A percentile compares a stretch with the other conserved stretches of the same genome.
Conservation (phyloP, 352 stramenopile species). For the Phytophthora nicotianae region DNA sequence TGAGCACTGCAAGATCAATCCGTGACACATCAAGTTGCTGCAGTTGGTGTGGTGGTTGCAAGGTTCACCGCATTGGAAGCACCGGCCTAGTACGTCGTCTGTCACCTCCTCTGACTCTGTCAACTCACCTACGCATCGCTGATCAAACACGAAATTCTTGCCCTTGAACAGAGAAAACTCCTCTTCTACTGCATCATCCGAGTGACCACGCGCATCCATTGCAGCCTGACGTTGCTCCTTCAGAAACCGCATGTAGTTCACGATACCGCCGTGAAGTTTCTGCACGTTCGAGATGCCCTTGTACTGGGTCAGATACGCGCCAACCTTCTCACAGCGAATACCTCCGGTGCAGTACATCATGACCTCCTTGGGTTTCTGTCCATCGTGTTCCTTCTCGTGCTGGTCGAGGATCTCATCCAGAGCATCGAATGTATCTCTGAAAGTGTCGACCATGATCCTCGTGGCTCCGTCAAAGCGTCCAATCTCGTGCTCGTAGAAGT, state of each 20-base stretch:
- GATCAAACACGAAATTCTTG: conserved; percentile 84
- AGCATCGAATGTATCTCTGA: conserved; percentile 58
- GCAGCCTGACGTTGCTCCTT: conserved; percentile 37
- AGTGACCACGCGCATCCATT: conserved; percentile 7
- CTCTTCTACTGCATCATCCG: conserved; percentile 8
- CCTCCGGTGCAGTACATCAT: conserved; percentile 78
- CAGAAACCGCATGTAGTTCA: conserved; percentile 64
- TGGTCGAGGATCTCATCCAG: conserved; percentile 53
- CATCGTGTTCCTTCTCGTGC: conserved; percentile 39
- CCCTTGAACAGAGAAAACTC: conserved; percentile 45
- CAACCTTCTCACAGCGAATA: conserved; percentile 71
- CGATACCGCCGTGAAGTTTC: conserved; percentile 63
- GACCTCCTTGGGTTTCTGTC: conserved; percentile 46
- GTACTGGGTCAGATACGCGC: conserved; percentile 65
- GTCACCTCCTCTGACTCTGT: conserved; percentile 56
- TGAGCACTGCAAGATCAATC: conserved; percentile 63
- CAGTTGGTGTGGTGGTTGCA: conserved; percentile 59
- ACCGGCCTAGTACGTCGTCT: conserved; percentile 61
- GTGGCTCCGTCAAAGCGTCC: conserved; percentile 62
- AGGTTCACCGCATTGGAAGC: conserved; percentile 63
- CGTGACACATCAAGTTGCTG: conserved; percentile 65
- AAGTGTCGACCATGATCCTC: conserved; percentile 70
- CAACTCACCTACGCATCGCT: conserved; percentile 59
- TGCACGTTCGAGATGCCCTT: conserved; percentile 60
- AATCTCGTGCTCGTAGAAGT: conserved; percentile 71